Evolutionary conservation across 805 yeast genomes (phyloP).

Genomic region (Sporopachydermia lactativora): DNA sequence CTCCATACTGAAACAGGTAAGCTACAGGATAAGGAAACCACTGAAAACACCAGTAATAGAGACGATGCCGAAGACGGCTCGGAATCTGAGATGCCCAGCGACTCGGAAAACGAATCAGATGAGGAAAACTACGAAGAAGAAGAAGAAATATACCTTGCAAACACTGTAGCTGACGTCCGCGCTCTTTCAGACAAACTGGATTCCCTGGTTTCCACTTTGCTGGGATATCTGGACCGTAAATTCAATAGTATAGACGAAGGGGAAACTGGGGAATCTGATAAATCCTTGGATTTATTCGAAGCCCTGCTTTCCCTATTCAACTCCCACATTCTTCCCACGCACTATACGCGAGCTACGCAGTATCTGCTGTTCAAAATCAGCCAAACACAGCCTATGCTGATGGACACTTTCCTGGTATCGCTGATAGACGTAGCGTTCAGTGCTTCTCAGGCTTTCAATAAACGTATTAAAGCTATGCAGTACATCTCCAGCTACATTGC

Average conservation of each 20-base stretch:
- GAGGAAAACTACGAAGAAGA: constrained; percentile 20
- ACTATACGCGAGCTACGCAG: constrained; percentile 79
- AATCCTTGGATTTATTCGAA: constrained; percentile 55
- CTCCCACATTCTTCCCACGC: constrained; percentile 79
- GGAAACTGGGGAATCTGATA: constrained; percentile 33
- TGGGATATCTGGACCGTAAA: constrained; percentile 32
- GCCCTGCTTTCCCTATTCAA: constrained; percentile 66
- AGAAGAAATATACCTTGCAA: constrained; percentile 33
- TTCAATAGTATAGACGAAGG: constrained; percentile 38
- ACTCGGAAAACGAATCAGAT: constrained; percentile 17
- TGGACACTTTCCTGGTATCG: constrained; percentile 73
- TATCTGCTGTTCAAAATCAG: constrained; percentile 69
- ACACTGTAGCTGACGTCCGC: constrained; percentile 31
- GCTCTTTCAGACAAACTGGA: constrained; percentile 60
- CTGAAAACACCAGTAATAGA: constrained; percentile 21
- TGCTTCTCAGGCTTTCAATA: constrained; percentile 51
- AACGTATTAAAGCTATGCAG: constrained; percentile 80
- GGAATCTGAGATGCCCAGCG: constrained; percentile 19
- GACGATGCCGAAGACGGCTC: constrained; percentile 20
- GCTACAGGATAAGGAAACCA: constrained; percentile 12
- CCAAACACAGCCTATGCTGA: constrained; percentile 68
- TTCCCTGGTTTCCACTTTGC: constrained; percentile 42
- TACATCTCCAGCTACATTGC: constrained; percentile 85
- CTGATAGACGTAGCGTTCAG: constrained; percentile 75
- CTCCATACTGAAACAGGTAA: no score